Evolutionary conservation across 148 eudicot genomes (phyloP).

Genomic region (Vaccinium corymbosum): DNA sequence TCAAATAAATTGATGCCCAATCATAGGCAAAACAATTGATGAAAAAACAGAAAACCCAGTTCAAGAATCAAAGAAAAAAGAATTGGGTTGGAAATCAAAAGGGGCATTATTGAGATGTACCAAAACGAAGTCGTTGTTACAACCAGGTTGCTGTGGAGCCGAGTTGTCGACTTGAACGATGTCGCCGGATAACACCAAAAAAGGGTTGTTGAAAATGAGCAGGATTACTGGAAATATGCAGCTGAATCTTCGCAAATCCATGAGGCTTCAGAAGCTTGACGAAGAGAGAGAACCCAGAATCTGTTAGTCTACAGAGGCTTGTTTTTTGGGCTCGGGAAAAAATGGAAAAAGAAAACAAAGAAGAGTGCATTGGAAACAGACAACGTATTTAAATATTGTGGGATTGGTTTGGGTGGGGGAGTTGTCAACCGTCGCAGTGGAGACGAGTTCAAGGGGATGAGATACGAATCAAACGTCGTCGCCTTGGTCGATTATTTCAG

Average conservation of each 20-base stretch:
- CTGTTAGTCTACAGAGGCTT: background rate
- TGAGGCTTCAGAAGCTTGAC: constrained; percentile 7
- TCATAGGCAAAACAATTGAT: background rate
- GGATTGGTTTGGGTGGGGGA: background rate
- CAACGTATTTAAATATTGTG: background rate
- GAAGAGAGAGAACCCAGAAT: background rate
- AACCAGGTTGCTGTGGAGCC: constrained; percentile 83
- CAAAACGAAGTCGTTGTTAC: constrained; percentile 77
- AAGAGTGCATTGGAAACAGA: background rate
- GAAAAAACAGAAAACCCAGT: background rate
- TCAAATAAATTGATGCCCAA: background rate
- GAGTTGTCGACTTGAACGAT: constrained; percentile 70
- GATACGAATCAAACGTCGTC: too few relatives aligned
- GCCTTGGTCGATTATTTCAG: too few relatives aligned
- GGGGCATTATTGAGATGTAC: constrained; percentile 27
- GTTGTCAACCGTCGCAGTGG: background rate
- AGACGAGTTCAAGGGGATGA: background rate
- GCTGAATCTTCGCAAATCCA: constrained; percentile 37
- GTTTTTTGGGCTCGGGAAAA: background rate
- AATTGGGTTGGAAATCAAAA: constrained; percentile 23
- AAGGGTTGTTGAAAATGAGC: constrained; percentile 21
- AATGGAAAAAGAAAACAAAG: background rate
- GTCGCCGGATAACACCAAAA: constrained; percentile 58
- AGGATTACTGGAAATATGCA: constrained; percentile 22
- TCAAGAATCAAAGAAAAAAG: background rate